Evolutionary conservation across 2,329 filamentous ascomycete species (phyloP).

Genomic region (Alternaria hordeiaustralica): DNA sequence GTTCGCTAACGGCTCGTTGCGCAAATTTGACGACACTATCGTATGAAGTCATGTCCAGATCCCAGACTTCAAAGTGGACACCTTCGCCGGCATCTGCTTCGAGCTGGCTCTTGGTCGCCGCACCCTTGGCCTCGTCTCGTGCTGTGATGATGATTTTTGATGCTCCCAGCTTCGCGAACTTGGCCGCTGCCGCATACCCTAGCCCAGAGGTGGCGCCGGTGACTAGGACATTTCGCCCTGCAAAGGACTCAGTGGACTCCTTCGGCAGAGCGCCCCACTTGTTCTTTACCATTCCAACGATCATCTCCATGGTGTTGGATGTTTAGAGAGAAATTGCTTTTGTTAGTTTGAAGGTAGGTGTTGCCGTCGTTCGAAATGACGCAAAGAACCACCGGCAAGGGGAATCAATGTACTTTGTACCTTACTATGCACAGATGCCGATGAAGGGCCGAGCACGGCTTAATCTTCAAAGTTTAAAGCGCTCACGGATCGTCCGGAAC

Average conservation of each 20-base stretch:
- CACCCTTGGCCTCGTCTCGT: neutral
- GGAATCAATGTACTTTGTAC: neutral
- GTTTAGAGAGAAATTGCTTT: neutral
- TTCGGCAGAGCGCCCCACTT: neutral
- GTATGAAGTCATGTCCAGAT: neutral
- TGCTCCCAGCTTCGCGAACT: neutral
- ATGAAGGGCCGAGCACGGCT: neutral
- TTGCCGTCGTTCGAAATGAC: fast-evolving
- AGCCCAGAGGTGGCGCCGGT: neutral
- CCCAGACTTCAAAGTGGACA: neutral
- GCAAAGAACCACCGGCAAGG: neutral
- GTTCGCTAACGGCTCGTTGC: neutral
- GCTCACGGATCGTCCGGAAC: neutral
- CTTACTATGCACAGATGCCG: neutral
- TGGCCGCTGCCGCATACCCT: neutral
- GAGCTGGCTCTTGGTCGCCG: neutral
- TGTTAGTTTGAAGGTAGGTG: fast-evolving
- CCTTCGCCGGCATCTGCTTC: neutral
- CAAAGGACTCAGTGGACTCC: neutral
- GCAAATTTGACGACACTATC: neutral
- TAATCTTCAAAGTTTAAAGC: neutral
- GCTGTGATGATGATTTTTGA: neutral
- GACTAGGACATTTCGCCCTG: neutral
- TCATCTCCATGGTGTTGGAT: neutral
- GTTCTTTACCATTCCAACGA: neutral